phyloP scores from a whole-genome alignment of 2,329 filamentous ascomycete genomes.

The Lecanicillium sp. region DNA sequence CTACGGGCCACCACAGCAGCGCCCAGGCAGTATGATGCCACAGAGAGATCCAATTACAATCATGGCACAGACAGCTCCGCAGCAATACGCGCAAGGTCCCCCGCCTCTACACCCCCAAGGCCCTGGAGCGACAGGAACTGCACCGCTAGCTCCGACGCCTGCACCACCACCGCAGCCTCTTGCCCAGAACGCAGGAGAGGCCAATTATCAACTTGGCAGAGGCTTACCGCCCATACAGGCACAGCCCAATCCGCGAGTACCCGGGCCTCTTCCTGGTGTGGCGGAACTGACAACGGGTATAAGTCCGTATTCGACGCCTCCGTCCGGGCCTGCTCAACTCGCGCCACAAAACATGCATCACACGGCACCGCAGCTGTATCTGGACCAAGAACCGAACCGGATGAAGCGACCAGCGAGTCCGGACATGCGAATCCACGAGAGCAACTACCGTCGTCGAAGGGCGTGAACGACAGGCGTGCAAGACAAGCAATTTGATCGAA shows the following conservation, averaged over 20 bases:
- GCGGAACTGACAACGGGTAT: constrained; percentile 58
- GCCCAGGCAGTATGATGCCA: not conserved
- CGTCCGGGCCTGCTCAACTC: constrained; percentile 6
- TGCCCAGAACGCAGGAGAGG: constrained; percentile 27
- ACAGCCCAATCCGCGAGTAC: constrained; percentile 28
- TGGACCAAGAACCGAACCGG: constrained; percentile 2
- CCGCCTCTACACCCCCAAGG: constrained; percentile 21
- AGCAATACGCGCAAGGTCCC: constrained; percentile 15
- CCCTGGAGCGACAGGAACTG: constrained; percentile 16
- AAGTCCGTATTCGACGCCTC: constrained; percentile 50
- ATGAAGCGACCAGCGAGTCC: constrained; percentile 46
- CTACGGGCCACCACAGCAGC: constrained; percentile 29
- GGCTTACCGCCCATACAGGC: constrained; percentile 47
- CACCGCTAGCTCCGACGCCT: constrained; percentile 8
- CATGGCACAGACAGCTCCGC: not conserved
- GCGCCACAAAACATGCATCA: constrained; percentile 2
- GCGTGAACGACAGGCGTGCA: constrained; percentile 16
- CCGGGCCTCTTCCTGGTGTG: constrained; percentile 49
- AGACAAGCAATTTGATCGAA: not conserved
- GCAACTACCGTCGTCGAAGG: constrained; percentile 33
- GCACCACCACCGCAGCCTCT: constrained; percentile 18
- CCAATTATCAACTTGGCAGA: constrained; percentile 22
- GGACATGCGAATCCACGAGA: constrained; percentile 36
- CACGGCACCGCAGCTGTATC: constrained; percentile 3
- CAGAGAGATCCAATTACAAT: constrained; percentile 4